A percentile compares a stretch with the other conserved stretches of the same genome.
Evolutionary conservation across 2,329 filamentous ascomycete genomes (phyloP).

Genomic region (Clonostachys byssicola): DNA sequence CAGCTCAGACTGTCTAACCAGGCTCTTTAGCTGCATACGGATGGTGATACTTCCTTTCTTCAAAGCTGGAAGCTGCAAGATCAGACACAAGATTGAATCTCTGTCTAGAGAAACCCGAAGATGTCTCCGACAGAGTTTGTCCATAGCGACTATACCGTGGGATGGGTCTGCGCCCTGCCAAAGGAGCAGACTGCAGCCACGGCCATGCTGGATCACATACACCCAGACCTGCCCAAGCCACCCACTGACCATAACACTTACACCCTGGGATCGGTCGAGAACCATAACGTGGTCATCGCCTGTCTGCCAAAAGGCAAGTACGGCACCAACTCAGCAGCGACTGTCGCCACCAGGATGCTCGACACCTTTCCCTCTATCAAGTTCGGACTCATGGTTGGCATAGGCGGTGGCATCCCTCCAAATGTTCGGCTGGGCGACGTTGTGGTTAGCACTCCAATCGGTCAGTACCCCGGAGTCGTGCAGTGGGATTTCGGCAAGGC

Average conservation of each 20-base stretch:
- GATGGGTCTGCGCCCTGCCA: slow-evolving; percentile 12
- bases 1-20: too few species aligned
- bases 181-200: slow-evolving; percentile 8
- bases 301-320: slow-evolving; percentile 7
- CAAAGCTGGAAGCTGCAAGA: too few species aligned
- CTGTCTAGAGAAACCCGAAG: too few species aligned
- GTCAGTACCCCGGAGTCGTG: not conserved
- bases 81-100: too few species aligned
- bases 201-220: slow-evolving; percentile 10
- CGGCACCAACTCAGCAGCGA: slow-evolving; percentile 14
- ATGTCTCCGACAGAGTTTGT: too few species aligned
- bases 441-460: slow-evolving; percentile 7
- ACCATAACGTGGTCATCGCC: slow-evolving; percentile 10
- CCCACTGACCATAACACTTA: slow-evolving; percentile 7
- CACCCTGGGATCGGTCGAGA: slow-evolving; percentile 4
- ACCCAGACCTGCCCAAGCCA: not conserved
- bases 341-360: slow-evolving; percentile 21
- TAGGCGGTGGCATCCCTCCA: slow-evolving; percentile 14
- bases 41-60: too few species aligned
- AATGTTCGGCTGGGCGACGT: slow-evolving; percentile 25
- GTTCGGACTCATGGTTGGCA: slow-evolving; percentile 12
- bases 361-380: slow-evolving; percentile 20
- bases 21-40: too few species aligned
- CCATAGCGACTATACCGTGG: too few species aligned
- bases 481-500: slow-evolving; percentile 1